Conservation (phyloP, 2,329 filamentous ascomycete species). For the Fusarium sp. region DNA sequence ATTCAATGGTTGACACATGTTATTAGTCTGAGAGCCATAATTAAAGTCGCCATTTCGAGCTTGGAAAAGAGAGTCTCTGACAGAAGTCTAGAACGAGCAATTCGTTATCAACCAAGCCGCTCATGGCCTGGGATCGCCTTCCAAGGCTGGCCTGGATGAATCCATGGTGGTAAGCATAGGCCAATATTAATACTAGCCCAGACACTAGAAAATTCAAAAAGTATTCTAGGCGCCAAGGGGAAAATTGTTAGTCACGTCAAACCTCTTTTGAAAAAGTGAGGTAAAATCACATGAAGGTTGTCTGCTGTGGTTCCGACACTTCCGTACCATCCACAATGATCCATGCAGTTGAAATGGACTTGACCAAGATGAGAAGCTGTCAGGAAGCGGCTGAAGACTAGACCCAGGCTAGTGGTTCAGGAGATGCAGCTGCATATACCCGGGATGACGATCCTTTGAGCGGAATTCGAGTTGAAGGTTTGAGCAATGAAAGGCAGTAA, state of each 20-base stretch:
- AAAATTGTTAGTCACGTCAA: not conserved
- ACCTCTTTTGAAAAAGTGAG: not conserved
- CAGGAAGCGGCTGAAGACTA: not conserved
- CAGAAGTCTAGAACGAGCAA: not conserved
- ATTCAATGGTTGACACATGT: not conserved
- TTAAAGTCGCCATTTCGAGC: not conserved
- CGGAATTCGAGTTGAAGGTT: not conserved
- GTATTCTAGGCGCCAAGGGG: not conserved
- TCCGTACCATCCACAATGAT: not conserved
- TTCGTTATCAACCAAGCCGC: not conserved
- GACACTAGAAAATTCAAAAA: not conserved
- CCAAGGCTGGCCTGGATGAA: not conserved
- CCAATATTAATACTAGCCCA: not conserved
- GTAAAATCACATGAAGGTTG: not conserved
- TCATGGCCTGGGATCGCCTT: not conserved
- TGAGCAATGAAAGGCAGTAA: too few relatives aligned
- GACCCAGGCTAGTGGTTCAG: not conserved
- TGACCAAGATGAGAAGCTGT: conserved; percentile 7
- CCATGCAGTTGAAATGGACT: not conserved
- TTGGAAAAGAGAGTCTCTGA: not conserved
- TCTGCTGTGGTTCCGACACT: not conserved
- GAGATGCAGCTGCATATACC: not conserved
- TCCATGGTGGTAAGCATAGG: too few relatives aligned
- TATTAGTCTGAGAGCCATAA: not conserved
- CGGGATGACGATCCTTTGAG: not conserved